Evolutionary conservation across 139 green algal genomes (phyloP), one percentile per base, ranked within the genome.

Genomic region (Astrephomene gubernaculifera): DNA sequence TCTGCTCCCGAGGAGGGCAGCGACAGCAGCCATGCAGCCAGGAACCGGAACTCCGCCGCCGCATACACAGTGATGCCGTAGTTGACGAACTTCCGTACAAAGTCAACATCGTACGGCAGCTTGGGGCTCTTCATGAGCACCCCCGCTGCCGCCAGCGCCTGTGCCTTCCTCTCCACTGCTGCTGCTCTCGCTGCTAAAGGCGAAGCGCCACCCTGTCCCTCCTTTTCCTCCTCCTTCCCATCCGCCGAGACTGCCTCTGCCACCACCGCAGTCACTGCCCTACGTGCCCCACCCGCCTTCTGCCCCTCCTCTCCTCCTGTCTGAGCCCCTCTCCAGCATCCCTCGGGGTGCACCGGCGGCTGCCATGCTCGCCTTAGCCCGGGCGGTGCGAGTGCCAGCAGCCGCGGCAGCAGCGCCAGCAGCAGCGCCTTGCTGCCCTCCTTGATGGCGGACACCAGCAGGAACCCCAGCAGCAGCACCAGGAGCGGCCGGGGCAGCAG

Each of bases 61-160:
- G 24, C 63, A 29, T 67, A 84, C 31, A 84, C 78, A 0, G 63
- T 74, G 31, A 75, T 29, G 31, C 61, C 41, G 43, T 84, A 84
- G 43, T 84, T 84, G 5, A 84, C 2, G 3, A 74, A 74, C 43
- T 84, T 84, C 1, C 78, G 63, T 2, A 43, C 12, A 44, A 84
- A 84, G 19, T 84, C 78, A 0, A 84, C 78, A 27, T 84, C 78
- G n/a, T 74, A 84, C 64, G 78, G 17, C 60, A 84, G 41, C 7
- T 4, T 38, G 4, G 61, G 38, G 43, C 61, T 75, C 78, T 84
- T 84, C 78, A 74, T 75, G 9, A 84, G 41, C 17, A 84, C 76
- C 0, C 41, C 76, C 49, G 71, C 44, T 7, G 71, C 31, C 29
- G 71, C 43, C 31, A 17, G 33, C 33, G 31, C 31, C 44, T 2